phyloP scores from a whole-genome alignment of 176 grass and related monocot species.

The Eleusine coracana region DNA sequence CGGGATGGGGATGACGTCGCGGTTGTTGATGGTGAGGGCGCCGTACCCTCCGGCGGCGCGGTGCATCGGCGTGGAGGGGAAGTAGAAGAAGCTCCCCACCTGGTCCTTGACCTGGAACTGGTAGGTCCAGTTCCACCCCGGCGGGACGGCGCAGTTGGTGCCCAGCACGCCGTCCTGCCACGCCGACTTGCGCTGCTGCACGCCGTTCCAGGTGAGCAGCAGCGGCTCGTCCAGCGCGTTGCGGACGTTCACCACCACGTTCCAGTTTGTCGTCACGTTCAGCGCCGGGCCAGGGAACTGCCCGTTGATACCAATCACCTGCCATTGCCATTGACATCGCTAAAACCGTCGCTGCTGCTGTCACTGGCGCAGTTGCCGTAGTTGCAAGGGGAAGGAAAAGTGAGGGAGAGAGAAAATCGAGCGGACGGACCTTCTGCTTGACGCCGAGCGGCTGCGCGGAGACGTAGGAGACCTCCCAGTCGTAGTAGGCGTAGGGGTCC shows the following conservation, averaged over 20 bases:
- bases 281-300: conserved; percentile 74
- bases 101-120: conserved; percentile 90
- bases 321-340: background rate
- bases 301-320: conserved; percentile 86
- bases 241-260: conserved; percentile 80
- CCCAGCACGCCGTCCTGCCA: conserved; percentile 92
- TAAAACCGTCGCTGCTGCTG: background rate
- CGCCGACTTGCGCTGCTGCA: conserved; percentile 73
- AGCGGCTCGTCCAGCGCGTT: conserved; percentile 91
- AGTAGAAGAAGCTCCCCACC: conserved; percentile 85
- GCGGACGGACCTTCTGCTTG: conserved; percentile 64
- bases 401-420: background rate
- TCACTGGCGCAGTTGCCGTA: background rate
- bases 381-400: background rate
- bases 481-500: conserved; percentile 89
- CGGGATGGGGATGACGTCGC: conserved; percentile 84
- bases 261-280: conserved; percentile 97
- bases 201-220: conserved; percentile 88
- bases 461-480: conserved; percentile 86
- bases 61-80: conserved; percentile 50
- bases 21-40: conserved; percentile 79
- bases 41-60: conserved; percentile 68
- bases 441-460: conserved; percentile 71
- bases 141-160: conserved; percentile 83
- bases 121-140: conserved; percentile 96